These are phyloP conservation scores for Mucor irregularis DNA, from an alignment of 371 early-diverging fungal genomes.

Conservation along the genomic window DNA sequence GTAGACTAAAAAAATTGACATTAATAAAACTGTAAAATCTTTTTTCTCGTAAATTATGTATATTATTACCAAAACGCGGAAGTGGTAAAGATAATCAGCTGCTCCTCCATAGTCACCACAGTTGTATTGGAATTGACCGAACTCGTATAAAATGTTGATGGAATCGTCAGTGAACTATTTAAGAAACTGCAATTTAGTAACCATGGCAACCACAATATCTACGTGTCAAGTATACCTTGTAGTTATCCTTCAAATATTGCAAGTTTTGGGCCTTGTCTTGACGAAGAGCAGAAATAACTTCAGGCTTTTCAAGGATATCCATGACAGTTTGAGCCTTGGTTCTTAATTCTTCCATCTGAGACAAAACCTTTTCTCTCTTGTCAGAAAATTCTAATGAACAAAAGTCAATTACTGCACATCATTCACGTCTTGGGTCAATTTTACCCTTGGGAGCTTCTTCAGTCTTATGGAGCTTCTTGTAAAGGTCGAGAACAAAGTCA, in stretches of 20 bases:
- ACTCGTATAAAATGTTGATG: slow-evolving; percentile 81
- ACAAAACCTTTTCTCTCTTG: slow-evolving; percentile 72
- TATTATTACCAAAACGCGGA: slow-evolving; percentile 77
- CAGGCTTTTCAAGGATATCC: slow-evolving; percentile 88
- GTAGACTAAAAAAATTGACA: slow-evolving; percentile 59
- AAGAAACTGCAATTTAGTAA: too few species aligned
- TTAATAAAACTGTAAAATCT: background rate
- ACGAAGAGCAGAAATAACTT: slow-evolving; percentile 84
- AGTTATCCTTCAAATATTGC: slow-evolving; percentile 81
- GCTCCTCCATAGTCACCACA: slow-evolving; percentile 91
- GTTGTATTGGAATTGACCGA: slow-evolving; percentile 88
- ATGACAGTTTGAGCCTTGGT: slow-evolving; percentile 81
- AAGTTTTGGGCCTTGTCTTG: slow-evolving; percentile 91
- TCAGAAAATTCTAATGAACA: background rate
- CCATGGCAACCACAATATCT: background rate
- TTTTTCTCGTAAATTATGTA: background rate
- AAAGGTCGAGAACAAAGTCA: slow-evolving; percentile 81
- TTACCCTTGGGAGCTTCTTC: slow-evolving; percentile 68
- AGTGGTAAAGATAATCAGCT: slow-evolving; percentile 92
- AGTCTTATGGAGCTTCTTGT: slow-evolving; percentile 74
- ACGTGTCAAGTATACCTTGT: slow-evolving; percentile 55
- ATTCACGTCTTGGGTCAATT: background rate
- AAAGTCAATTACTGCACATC: too few species aligned
- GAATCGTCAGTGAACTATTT: slow-evolving; percentile 81
- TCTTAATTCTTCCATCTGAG: slow-evolving; percentile 72